phyloP scores from a whole-genome alignment of 2,329 filamentous ascomycete species.

The Rhynchosporium graminicola region DNA sequence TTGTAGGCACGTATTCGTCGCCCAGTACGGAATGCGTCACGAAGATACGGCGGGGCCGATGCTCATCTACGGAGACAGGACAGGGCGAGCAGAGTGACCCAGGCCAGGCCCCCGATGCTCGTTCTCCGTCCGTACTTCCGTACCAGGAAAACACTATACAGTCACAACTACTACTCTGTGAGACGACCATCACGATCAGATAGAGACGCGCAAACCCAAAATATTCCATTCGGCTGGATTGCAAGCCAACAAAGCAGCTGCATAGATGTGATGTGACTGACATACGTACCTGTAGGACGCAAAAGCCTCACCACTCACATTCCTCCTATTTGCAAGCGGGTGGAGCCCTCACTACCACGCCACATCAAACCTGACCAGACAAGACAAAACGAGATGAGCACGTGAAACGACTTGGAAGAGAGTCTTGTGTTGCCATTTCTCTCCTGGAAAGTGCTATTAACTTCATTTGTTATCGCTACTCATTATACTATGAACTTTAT shows the following conservation, averaged over 20 bases:
- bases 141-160: neutral
- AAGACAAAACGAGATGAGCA: neutral
- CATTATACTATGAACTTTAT: too few species aligned
- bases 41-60: constrained; percentile 1
- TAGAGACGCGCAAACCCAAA: neutral
- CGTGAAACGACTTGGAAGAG: constrained; percentile 7
- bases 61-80: neutral
- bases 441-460: neutral
- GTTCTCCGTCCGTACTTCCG: neutral
- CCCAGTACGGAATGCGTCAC: neutral
- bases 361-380: too few species aligned
- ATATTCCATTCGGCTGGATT: neutral
- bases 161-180: too few species aligned
- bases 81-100: too few species aligned
- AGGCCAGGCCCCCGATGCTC: neutral
- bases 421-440: neutral
- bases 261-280: constrained; percentile 1
- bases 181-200: neutral
- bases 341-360: constrained; percentile 8
- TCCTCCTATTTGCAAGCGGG: constrained; percentile 8
- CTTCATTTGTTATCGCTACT: neutral
- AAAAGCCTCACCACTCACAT: constrained; percentile 5
- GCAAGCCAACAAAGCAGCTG: neutral
- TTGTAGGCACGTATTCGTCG: too few species aligned
- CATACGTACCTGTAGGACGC: neutral